These are phyloP conservation scores for Botrytis byssoidea DNA, from an alignment of 2,329 filamentous ascomycete genomes.

Conservation along the genomic window DNA sequence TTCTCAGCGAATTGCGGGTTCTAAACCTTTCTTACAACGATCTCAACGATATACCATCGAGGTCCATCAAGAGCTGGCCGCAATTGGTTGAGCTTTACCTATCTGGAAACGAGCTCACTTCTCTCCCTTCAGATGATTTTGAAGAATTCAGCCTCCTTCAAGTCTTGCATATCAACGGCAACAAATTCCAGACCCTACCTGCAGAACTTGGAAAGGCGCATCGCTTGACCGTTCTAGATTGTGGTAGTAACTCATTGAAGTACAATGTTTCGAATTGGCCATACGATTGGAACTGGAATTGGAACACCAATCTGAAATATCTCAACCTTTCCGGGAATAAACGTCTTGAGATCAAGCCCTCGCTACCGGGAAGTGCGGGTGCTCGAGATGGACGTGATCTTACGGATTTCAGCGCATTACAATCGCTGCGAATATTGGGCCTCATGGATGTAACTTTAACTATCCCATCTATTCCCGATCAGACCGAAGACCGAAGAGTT, in stretches of 20 bases:
- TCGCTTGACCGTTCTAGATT: constrained; percentile 87
- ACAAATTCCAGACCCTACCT: constrained; percentile 95
- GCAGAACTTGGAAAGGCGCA: constrained; percentile 93
- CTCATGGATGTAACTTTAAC: constrained; percentile 98
- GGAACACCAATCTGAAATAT: constrained; percentile 92
- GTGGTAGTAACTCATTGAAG: constrained; percentile 91
- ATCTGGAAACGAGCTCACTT: constrained; percentile 91
- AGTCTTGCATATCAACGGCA: constrained; percentile 91
- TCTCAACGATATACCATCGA: constrained; percentile 85
- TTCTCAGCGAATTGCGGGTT: constrained; percentile 79
- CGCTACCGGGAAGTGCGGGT: constrained; percentile 68
- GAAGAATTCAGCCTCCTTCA: constrained; percentile 86
- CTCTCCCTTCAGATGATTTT: constrained; percentile 86
- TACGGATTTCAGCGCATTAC: constrained; percentile 84
- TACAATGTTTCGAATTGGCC: constrained; percentile 99
- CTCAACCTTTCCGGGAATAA: constrained; percentile 97
- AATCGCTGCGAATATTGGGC: constrained; percentile 82
- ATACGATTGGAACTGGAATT: constrained; percentile 99
- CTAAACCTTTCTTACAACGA: constrained; percentile 95
- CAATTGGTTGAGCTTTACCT: constrained; percentile 89
- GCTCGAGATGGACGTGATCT: constrained; percentile 66
- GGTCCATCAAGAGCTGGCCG: constrained; percentile 85
- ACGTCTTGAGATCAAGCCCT: constrained; percentile 83
- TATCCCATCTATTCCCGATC: constrained; percentile 87
- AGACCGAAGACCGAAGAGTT: constrained; percentile 91